Evolutionary conservation across 2,329 filamentous ascomycete genomes (phyloP).

Genomic region (Colletotrichum incanum): DNA sequence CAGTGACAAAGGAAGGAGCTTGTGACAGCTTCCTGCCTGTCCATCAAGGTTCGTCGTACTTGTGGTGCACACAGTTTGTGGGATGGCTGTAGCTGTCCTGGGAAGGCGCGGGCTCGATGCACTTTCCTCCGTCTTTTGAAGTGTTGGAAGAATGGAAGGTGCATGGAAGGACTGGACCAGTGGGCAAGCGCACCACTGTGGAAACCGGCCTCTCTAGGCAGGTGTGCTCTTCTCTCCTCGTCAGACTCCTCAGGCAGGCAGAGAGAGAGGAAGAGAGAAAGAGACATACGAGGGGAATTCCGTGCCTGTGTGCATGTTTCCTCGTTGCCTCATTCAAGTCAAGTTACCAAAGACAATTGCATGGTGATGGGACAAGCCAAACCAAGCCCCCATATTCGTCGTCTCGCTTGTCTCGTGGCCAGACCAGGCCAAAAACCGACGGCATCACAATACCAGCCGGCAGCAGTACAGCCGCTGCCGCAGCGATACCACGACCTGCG

Average conservation of each 20-base stretch:
- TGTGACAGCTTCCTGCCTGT: background rate
- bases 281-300: background rate
- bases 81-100: background rate
- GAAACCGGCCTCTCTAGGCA: background rate
- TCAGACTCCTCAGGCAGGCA: background rate
- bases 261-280: background rate
- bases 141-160: conserved; percentile 12
- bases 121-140: background rate
- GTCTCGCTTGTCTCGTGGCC: background rate
- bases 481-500: too few relatives aligned
- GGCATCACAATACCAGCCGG: background rate
- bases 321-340: background rate
- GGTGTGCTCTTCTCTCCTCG: background rate
- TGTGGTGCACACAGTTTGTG: too few relatives aligned
- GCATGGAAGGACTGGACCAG: conserved; percentile 12
- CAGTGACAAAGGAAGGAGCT: too few relatives aligned
- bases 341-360: background rate
- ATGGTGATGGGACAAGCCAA: background rate
- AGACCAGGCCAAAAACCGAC: background rate
- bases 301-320: background rate
- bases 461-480: too few relatives aligned
- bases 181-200: background rate
- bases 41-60: background rate
- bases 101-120: conserved; percentile 12
- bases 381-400: background rate